Evolutionary conservation across 306 rosid species (phyloP).

Genomic region (Rosa chinensis): DNA sequence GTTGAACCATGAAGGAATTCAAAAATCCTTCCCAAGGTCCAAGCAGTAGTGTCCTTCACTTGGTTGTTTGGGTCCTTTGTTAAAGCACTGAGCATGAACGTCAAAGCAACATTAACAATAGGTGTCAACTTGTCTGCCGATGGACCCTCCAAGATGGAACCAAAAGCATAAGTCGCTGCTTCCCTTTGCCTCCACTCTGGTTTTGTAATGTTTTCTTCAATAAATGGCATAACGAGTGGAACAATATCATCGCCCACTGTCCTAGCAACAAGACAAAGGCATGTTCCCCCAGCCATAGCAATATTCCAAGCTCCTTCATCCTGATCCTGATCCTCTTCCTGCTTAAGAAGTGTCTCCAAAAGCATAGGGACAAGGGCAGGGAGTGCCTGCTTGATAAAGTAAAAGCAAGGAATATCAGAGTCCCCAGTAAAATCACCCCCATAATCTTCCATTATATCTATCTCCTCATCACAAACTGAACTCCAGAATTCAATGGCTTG

Average conservation of each 20-base stretch:
- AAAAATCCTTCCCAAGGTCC: slow-evolving; percentile 92
- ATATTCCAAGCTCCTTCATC: slow-evolving; percentile 98
- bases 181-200: slow-evolving; percentile 96
- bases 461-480: slow-evolving; percentile 92
- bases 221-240: slow-evolving; percentile 82
- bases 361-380: slow-evolving; percentile 80
- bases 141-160: slow-evolving; percentile 93
- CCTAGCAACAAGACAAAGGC: slow-evolving; percentile 90
- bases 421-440: slow-evolving; percentile 64
- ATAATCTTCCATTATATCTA: slow-evolving; percentile 74
- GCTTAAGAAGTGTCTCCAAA: slow-evolving; percentile 89
- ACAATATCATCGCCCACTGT: slow-evolving; percentile 86
- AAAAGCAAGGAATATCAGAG: slow-evolving; percentile 75
- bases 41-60: slow-evolving; percentile 93
- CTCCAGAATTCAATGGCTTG: slow-evolving; percentile 98
- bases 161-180: slow-evolving; percentile 93
- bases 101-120: slow-evolving; percentile 68
- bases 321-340: slow-evolving; percentile 94
- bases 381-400: slow-evolving; percentile 90
- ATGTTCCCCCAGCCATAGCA: slow-evolving; percentile 96
- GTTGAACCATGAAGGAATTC: slow-evolving; percentile 84
- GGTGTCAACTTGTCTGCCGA: slow-evolving; percentile 69
- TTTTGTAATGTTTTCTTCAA: slow-evolving; percentile 80
- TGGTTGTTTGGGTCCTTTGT: slow-evolving; percentile 77
- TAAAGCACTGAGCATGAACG: slow-evolving; percentile 78